Percentiles rank a stretch among this genome's conserved stretches.
Conservation (phyloP, 2,329 filamentous ascomycete genomes). For the Botrytis galanthina region DNA sequence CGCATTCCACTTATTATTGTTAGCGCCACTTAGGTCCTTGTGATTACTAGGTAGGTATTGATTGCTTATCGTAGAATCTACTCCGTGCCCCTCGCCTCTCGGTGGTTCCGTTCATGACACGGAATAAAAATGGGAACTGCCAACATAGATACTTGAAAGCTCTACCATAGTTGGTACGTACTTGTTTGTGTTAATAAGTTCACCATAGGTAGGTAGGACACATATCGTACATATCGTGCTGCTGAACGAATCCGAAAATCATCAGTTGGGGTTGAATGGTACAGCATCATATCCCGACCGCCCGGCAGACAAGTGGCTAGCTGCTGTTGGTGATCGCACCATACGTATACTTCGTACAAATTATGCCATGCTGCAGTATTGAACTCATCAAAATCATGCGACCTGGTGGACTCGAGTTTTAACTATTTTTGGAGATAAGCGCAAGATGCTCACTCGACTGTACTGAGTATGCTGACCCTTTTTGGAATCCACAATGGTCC, state of each 20-base stretch:
- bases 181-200: neutral
- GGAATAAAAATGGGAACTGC: neutral
- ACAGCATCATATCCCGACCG: neutral
- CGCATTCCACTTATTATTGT: neutral
- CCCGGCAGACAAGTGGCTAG: neutral
- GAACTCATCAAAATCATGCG: neutral
- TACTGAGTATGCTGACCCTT: neutral
- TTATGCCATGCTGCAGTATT: too few relatives aligned
- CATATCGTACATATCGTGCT: neutral
- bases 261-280: neutral
- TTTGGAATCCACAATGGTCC: neutral
- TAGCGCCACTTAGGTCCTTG: neutral
- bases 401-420: conserved; percentile 7
- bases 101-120: conserved; percentile 5
- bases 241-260: neutral
- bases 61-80: conserved; percentile 2
- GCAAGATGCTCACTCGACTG: neutral
- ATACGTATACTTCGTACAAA: neutral
- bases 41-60: neutral
- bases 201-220: neutral
- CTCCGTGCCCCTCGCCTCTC: neutral
- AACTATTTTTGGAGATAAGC: neutral
- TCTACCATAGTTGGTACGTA: neutral
- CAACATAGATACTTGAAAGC: neutral
- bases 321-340: neutral